Evolutionary conservation across 202 grass and related monocot genomes (phyloP).

Genomic region (Eragrostis tef): DNA sequence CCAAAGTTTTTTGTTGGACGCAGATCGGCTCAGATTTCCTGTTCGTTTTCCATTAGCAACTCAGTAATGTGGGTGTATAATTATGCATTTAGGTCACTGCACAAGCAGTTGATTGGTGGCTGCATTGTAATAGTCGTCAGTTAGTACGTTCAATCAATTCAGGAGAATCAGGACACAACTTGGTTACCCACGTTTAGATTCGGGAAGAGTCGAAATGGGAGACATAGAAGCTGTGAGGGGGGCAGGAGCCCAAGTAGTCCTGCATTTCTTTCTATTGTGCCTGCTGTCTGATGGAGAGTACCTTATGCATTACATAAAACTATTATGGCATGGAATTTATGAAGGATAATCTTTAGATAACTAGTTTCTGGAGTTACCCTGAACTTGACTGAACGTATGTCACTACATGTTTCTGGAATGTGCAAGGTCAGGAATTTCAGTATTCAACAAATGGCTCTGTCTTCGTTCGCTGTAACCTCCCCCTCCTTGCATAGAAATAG

Average conservation of each 20-base stretch:
- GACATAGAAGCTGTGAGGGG: neutral
- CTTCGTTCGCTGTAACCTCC: conserved; percentile 26
- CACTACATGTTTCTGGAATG: neutral
- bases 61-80: neutral
- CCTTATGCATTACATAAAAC: neutral
- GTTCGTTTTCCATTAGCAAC: neutral
- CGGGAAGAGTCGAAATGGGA: neutral
- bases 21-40: neutral
- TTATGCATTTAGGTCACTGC: neutral
- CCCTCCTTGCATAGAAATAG: conserved; percentile 5
- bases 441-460: conserved; percentile 47
- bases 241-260: neutral
- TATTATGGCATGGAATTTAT: neutral
- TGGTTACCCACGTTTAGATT: neutral
- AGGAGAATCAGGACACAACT: neutral
- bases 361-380: neutral
- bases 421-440: conserved; percentile 39
- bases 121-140: neutral
- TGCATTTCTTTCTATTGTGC: conserved; percentile 8
- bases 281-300: neutral
- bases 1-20: neutral
- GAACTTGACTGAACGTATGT: neutral
- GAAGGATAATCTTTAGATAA: neutral
- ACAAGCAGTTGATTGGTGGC: neutral
- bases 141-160: neutral